phyloP scores from a whole-genome alignment of 2,329 filamentous ascomycete genomes.

The Knufia petricola region DNA sequence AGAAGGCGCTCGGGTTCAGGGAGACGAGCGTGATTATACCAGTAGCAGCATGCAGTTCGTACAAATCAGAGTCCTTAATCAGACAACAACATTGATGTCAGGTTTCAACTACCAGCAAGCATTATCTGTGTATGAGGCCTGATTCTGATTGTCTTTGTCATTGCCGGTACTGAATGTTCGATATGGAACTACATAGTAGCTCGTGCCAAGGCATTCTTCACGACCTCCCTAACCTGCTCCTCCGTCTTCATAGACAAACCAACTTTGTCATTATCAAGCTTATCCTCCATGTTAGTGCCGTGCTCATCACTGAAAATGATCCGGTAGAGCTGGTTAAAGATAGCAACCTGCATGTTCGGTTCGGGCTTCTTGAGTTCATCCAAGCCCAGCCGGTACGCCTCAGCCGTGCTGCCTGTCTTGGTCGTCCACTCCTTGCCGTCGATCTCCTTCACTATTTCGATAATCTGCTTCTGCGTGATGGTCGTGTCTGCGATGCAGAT shows the following conservation, averaged over 20 bases:
- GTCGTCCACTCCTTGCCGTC: conserved; percentile 20
- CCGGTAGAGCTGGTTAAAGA: conserved; percentile 25
- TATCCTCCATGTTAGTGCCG: conserved; percentile 24
- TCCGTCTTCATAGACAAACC: conserved; percentile 29
- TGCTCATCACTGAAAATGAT: conserved; percentile 29
- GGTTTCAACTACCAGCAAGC: too few species aligned
- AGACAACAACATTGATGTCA: too few species aligned
- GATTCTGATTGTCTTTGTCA: too few species aligned
- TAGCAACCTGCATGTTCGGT: conserved; percentile 14
- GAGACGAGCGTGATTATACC: too few species aligned
- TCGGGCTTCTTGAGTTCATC: conserved; percentile 24
- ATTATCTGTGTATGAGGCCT: too few species aligned
- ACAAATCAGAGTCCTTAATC: too few species aligned
- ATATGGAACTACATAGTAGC: too few species aligned
- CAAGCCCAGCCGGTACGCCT: conserved; percentile 12
- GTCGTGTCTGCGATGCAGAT: conserved; percentile 39
- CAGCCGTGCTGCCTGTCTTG: conserved; percentile 10
- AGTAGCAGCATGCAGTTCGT: too few species aligned
- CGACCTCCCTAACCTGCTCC: conserved; percentile 25
- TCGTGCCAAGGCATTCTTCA: too few species aligned
- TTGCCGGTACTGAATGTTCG: too few species aligned
- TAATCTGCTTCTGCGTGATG: conserved; percentile 37
- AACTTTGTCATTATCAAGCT: conserved; percentile 32
- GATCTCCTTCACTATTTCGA: conserved; percentile 28
- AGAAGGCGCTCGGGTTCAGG: too few species aligned